Base-by-base conservation (phyloP, 768 basidiomycete species). In the Postia placenta region DNA sequence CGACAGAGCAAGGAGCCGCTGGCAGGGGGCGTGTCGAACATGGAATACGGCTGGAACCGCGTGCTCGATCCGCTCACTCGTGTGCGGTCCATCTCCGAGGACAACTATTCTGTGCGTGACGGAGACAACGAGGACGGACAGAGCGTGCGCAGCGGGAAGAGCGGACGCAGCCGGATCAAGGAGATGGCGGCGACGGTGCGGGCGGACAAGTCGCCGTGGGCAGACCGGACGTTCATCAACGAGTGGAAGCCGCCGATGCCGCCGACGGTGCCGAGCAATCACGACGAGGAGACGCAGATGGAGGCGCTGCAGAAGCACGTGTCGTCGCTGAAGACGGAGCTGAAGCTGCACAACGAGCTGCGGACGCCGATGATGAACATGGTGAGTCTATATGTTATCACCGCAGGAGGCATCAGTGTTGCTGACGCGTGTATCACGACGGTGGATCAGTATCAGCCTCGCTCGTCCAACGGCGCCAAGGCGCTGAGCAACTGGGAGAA, bases 21-120 rank as follows among this genome's bases (percentile, higher is more conserved):
- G 2, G 78, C 88, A 1, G 96, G 96, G 4, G 96, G 96, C 20
- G 94, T 99, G 6, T 93, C 92, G 42, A 99, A 98, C 69, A 95
- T 98, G 89, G 96, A 99, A 66, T 96, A 98, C 62, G 96, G 96
- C 7, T 99, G 96, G 96, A 94, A 82, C 64, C 78, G 90, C 17
- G 76, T 92, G 6, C 57, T 72, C 22, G 85, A 85, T 51, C 61
- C 74, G 2, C 57, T 72, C 35, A 64, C 71, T 17, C 78, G 79
- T 49, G 69, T 67, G 1, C 76, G 77, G 5, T 76, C 82, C 11
- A 64, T 69, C 20, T 82, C 85, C 19, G 83, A 87, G 47, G 60
- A 62, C 48, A 74, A 74, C 46, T 81, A 81, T 42, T 62, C 75
- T 14, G 45, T 70, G 11, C 66, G 67, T 42, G 73, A 75, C n/a